phyloP scores from a whole-genome alignment of 2,329 filamentous ascomycete species.

The Lecanicillium sp. region DNA sequence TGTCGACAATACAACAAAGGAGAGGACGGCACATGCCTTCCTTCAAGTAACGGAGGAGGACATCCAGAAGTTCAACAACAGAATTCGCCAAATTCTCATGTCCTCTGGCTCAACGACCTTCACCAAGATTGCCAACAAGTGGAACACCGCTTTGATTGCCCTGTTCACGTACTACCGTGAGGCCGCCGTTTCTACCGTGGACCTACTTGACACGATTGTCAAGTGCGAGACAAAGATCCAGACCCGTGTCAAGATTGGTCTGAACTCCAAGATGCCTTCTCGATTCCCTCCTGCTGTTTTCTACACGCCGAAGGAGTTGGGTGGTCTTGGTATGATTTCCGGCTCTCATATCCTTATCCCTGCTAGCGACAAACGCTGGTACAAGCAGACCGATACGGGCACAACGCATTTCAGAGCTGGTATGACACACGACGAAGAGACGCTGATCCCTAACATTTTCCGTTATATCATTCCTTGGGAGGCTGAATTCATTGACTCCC shows the following conservation, averaged over 20 bases:
- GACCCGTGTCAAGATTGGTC: slow-evolving; percentile 93
- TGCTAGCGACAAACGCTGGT: slow-evolving; percentile 96
- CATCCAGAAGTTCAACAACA: slow-evolving; percentile 98
- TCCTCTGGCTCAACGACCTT: slow-evolving; percentile 98
- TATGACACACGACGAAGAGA: slow-evolving; percentile 98
- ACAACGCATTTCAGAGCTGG: slow-evolving; percentile 95
- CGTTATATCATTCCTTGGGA: slow-evolving; percentile 99
- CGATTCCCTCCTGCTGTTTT: slow-evolving; percentile 97
- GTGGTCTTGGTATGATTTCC: slow-evolving; percentile 97
- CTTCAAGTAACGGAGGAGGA: slow-evolving; percentile 96
- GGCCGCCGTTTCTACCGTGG: slow-evolving; percentile 90
- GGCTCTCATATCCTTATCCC: slow-evolving; percentile 97
- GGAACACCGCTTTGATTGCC: slow-evolving; percentile 96
- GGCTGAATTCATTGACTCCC: slow-evolving; percentile 96
- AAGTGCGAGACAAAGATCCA: slow-evolving; percentile 99
- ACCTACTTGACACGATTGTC: slow-evolving; percentile 91
- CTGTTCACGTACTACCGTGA: slow-evolving; percentile 98
- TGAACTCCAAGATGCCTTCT: slow-evolving; percentile 99
- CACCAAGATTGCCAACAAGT: slow-evolving; percentile 99
- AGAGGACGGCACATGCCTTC: slow-evolving; percentile 95
- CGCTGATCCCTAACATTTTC: slow-evolving; percentile 97
- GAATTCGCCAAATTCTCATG: slow-evolving; percentile 97
- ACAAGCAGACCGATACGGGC: slow-evolving; percentile 93
- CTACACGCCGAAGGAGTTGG: slow-evolving; percentile 96
- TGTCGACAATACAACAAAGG: slow-evolving; percentile 93